These are phyloP conservation scores for Erigeron canadensis DNA, from an alignment of 129 eudicot species.

Conservation along the genomic window DNA sequence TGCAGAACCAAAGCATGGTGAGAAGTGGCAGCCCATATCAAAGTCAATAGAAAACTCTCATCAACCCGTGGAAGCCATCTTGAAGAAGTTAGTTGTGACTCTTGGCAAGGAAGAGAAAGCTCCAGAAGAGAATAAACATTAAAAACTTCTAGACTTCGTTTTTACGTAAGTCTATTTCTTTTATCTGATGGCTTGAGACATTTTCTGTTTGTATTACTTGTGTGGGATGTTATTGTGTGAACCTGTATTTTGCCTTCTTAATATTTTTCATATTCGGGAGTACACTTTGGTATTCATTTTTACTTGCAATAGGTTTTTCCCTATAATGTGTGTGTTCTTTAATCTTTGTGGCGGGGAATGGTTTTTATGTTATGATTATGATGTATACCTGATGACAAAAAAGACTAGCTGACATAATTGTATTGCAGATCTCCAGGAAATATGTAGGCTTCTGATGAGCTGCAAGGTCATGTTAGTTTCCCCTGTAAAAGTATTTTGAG, in stretches of 20 bases:
- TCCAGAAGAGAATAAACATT: slow-evolving; percentile 55
- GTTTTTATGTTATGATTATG: background rate
- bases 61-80: slow-evolving; percentile 69
- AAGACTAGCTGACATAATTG: background rate
- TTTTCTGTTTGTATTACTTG: background rate
- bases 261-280: background rate
- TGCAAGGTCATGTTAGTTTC: background rate
- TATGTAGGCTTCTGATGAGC: background rate
- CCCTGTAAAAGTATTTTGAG: background rate
- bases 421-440: background rate
- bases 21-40: slow-evolving; percentile 83
- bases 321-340: background rate
- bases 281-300: background rate
- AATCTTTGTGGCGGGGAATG: background rate
- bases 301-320: background rate
- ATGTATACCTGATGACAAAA: slow-evolving; percentile 2
- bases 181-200: background rate
- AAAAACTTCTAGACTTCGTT: slow-evolving; percentile 15
- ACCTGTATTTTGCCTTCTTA: too few relatives aligned
- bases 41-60: slow-evolving; percentile 96
- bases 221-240: too few relatives aligned
- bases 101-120: slow-evolving; percentile 80
- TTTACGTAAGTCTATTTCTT: background rate
- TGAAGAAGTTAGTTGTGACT: slow-evolving; percentile 72
- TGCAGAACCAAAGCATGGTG: slow-evolving; percentile 94